phyloP scores from a whole-genome alignment of 1,284 basidiomycete species.

The Pseudomicrostroma phylloplanum region DNA sequence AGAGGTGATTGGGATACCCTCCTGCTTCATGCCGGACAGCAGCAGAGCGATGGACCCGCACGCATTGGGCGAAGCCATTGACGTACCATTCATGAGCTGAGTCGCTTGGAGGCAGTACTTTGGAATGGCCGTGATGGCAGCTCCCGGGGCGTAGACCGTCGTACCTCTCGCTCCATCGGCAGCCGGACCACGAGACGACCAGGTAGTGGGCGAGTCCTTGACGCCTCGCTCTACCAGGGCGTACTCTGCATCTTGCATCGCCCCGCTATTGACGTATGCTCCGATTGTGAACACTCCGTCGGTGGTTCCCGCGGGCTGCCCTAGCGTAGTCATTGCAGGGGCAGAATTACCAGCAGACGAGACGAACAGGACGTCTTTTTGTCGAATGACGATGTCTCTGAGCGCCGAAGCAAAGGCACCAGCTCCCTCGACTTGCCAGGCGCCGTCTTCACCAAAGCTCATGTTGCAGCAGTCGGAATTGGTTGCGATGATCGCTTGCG shows the following conservation, averaged over 20 bases:
- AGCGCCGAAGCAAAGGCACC: slow-evolving; percentile 47
- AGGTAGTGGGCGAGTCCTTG: slow-evolving; percentile 47
- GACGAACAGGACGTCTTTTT: slow-evolving; percentile 46
- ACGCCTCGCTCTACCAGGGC: slow-evolving; percentile 48
- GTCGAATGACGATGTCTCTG: slow-evolving; percentile 41
- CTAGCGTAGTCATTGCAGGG: slow-evolving; percentile 50
- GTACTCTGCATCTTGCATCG: slow-evolving; percentile 51
- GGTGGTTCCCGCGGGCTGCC: slow-evolving; percentile 49
- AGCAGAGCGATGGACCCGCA: slow-evolving; percentile 48
- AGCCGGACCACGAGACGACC: slow-evolving; percentile 51
- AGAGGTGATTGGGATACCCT: slow-evolving; percentile 46
- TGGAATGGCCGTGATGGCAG: slow-evolving; percentile 51
- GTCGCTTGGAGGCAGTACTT: slow-evolving; percentile 48
- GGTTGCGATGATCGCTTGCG: slow-evolving; percentile 49
- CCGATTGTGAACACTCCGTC: slow-evolving; percentile 48
- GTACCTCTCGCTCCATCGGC: slow-evolving; percentile 47
- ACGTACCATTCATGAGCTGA: slow-evolving; percentile 51
- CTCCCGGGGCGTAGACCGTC: slow-evolving; percentile 50
- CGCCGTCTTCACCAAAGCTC: slow-evolving; percentile 50
- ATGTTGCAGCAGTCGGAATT: slow-evolving; percentile 50
- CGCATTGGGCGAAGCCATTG: slow-evolving; percentile 50
- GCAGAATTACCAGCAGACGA: slow-evolving; percentile 48
- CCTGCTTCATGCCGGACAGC: slow-evolving; percentile 46
- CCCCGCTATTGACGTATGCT: slow-evolving; percentile 49
- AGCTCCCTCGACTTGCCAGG: slow-evolving; percentile 45